Conservation (phyloP, 164 flowering plant species). For the Chimonanthus salicifolius region DNA sequence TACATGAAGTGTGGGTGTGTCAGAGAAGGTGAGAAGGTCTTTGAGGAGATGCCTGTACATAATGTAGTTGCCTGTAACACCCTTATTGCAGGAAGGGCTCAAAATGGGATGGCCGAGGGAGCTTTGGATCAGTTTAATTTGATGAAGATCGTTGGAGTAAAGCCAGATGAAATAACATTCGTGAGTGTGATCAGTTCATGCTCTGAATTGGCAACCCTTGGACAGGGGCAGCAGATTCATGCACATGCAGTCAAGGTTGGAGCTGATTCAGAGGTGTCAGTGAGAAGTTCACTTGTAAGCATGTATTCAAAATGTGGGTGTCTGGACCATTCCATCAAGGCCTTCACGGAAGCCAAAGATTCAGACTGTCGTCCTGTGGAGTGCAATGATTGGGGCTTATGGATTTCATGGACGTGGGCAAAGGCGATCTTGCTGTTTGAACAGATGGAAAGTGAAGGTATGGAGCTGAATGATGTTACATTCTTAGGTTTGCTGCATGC, state of each 20-base stretch:
- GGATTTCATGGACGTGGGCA: constrained; percentile 72
- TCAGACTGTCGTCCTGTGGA: constrained; percentile 57
- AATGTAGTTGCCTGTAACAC: constrained; percentile 72
- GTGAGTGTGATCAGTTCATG: constrained; percentile 69
- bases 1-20: constrained; percentile 59
- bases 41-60: constrained; percentile 41
- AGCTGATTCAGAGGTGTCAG: constrained; percentile 29
- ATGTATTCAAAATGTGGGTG: constrained; percentile 82
- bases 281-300: constrained; percentile 54
- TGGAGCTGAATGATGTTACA: constrained; percentile 59
- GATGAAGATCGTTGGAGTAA: constrained; percentile 53
- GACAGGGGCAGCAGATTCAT: constrained; percentile 76
- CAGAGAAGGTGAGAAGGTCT: constrained; percentile 51
- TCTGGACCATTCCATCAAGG: constrained; percentile 53
- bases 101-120: constrained; percentile 47
- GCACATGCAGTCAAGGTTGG: constrained; percentile 55
- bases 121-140: constrained; percentile 49
- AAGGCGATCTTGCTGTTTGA: constrained; percentile 47
- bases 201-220: constrained; percentile 64
- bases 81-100: constrained; percentile 62
- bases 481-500: constrained; percentile 71
- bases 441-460: constrained; percentile 39
- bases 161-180: constrained; percentile 66
- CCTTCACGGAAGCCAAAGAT: constrained; percentile 34
- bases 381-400: constrained; percentile 72